Evolutionary conservation across 106 monocot genomes (phyloP).

Genomic region (Allium cepa): DNA sequence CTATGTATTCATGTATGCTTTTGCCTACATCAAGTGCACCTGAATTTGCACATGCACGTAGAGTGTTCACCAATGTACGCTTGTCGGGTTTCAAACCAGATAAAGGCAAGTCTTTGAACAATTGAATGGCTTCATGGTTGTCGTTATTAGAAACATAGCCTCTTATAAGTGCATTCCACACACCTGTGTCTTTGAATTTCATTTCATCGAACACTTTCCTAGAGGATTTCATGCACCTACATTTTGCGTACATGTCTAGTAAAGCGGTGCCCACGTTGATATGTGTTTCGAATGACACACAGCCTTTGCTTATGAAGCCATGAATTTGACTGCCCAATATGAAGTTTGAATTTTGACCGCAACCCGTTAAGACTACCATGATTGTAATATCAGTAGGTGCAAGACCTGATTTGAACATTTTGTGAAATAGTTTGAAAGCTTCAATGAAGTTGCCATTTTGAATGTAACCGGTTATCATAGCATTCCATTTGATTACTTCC

Average conservation of each 20-base stretch:
- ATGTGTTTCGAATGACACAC: constrained; percentile 1
- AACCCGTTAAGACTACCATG: constrained; percentile 11
- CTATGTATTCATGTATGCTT: constrained; percentile 14
- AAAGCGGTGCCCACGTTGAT: constrained; percentile 24
- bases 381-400: constrained; percentile 18
- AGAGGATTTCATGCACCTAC: constrained; percentile 12
- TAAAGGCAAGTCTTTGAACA: constrained; percentile 8
- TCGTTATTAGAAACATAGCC: constrained; percentile 14
- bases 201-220: constrained; percentile 16
- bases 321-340: constrained; percentile 20
- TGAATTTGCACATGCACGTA: constrained; percentile 23
- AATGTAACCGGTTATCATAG: constrained; percentile 18
- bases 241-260: constrained; percentile 29
- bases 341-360: neutral
- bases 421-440: constrained; percentile 10
- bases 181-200: constrained; percentile 17
- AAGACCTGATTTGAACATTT: constrained; percentile 9
- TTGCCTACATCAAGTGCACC: constrained; percentile 20
- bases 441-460: constrained; percentile 13
- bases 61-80: constrained; percentile 16
- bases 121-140: constrained; percentile 10
- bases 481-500: constrained; percentile 15
- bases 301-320: constrained; percentile 11
- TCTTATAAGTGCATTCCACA: constrained; percentile 31
- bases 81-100: constrained; percentile 16